These are phyloP conservation scores for Clavispora phyllophila DNA, from an alignment of 805 yeast genomes.

Conservation along the genomic window DNA sequence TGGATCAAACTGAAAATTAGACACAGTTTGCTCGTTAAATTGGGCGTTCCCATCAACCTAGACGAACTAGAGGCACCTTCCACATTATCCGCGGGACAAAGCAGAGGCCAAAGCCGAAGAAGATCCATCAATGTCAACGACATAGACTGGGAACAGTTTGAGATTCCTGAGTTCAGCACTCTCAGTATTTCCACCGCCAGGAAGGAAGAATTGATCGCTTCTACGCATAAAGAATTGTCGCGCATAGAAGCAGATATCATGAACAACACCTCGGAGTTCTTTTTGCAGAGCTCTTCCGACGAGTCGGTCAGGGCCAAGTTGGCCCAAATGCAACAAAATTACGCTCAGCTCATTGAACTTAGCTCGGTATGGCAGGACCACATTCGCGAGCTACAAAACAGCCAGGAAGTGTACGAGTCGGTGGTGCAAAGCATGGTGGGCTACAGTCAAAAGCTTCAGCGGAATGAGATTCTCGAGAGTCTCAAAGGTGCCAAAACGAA, in stretches of 20 bases:
- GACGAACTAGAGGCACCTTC: slow-evolving; percentile 41
- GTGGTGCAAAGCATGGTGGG: slow-evolving; percentile 90
- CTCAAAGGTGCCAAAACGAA: slow-evolving; percentile 23
- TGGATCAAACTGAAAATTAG: slow-evolving; percentile 69
- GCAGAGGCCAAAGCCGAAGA: slow-evolving; percentile 9
- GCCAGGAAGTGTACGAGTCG: slow-evolving; percentile 73
- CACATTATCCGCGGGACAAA: not conserved
- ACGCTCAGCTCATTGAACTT: slow-evolving; percentile 21
- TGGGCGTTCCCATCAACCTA: slow-evolving; percentile 70
- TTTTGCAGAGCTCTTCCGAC: slow-evolving; percentile 17
- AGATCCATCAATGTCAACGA: slow-evolving; percentile 25
- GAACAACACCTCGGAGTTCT: slow-evolving; percentile 24
- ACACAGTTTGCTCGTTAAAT: slow-evolving; percentile 53
- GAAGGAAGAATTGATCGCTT: slow-evolving; percentile 20
- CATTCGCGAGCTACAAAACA: slow-evolving; percentile 46
- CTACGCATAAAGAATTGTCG: slow-evolving; percentile 24
- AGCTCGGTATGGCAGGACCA: slow-evolving; percentile 49
- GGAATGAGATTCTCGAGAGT: slow-evolving; percentile 39
- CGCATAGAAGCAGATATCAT: slow-evolving; percentile 31
- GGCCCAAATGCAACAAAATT: slow-evolving; percentile 25
- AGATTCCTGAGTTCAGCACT: slow-evolving; percentile 30
- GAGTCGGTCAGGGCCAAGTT: slow-evolving; percentile 33
- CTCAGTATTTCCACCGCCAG: slow-evolving; percentile 26
- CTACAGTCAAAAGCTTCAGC: slow-evolving; percentile 74
- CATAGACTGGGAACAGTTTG: slow-evolving; percentile 32